Percentiles rank a stretch among this genome's conserved stretches.
These are phyloP conservation scores for Zea mays DNA, from an alignment of 176 grass and related monocot species.

Conservation along the genomic window Zm-B73-REFERENCE-NAM-5.0 NC_050097.1:210079501-210080000, in stretches of 20 bases:
- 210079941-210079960: conserved; percentile 72
- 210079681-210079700: neutral
- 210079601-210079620: neutral
- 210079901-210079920: conserved; percentile 19
- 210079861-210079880: conserved; percentile 34
- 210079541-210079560: neutral
- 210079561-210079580: neutral
- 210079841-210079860: conserved; percentile 93
- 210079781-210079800: conserved; percentile 55
- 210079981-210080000: conserved; percentile 23
- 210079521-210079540: neutral
- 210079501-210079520: neutral
- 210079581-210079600: neutral
- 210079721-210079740: conserved; percentile 21
- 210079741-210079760: conserved; percentile 48
- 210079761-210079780: conserved; percentile 73
- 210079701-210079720: neutral
- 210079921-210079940: conserved; percentile 39
- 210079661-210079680: neutral
- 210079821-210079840: conserved; percentile 66
- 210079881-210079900: conserved; percentile 22
- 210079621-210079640: neutral
- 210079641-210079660: neutral
- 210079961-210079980: conserved; percentile 48
- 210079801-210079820: conserved; percentile 38